A percentile compares a stretch with the other conserved stretches of the same genome.
phyloP scores from a whole-genome alignment of 352 stramenopile species.

The Blastocystis sp. region DNA sequence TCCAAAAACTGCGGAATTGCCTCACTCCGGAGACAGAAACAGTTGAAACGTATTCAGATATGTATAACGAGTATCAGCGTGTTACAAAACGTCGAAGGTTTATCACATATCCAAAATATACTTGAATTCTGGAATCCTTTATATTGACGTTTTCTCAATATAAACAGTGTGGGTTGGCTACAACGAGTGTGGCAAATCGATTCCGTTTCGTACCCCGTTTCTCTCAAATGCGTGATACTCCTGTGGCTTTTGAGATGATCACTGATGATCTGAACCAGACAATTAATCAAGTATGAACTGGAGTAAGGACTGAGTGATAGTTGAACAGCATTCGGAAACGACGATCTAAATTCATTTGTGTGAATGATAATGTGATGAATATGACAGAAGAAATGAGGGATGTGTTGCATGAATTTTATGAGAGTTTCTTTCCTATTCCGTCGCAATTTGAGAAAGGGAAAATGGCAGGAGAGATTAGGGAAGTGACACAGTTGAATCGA shows the following conservation, averaged over 20 bases:
- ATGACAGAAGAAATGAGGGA: slow-evolving; percentile 79
- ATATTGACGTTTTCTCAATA: slow-evolving; percentile 30
- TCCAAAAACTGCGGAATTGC: background rate
- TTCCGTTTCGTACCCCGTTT: slow-evolving; percentile 74
- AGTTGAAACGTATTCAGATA: background rate
- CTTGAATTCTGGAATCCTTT: slow-evolving; percentile 1
- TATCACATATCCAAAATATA: slow-evolving; percentile 42
- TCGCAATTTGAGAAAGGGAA: slow-evolving; percentile 83
- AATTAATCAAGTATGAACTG: background rate
- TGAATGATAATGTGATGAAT: slow-evolving; percentile 90
- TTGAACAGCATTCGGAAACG: slow-evolving; percentile 84
- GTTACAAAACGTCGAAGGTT: slow-evolving; percentile 20
- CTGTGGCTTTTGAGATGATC: slow-evolving; percentile 90
- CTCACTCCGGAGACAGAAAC: slow-evolving; percentile 20
- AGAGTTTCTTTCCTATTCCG: slow-evolving; percentile 83
- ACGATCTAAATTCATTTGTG: slow-evolving; percentile 89
- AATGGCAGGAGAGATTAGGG: slow-evolving; percentile 63
- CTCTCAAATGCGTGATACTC: slow-evolving; percentile 76
- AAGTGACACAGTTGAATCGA: background rate
- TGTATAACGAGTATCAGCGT: background rate
- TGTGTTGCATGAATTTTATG: slow-evolving; percentile 86
- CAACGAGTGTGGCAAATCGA: slow-evolving; percentile 75
- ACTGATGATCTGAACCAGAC: slow-evolving; percentile 84
- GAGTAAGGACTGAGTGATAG: slow-evolving; percentile 75
- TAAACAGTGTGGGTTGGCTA: slow-evolving; percentile 71